A percentile compares a stretch with the other conserved stretches of the same genome.
Conservation (phyloP, 805 yeast genomes). For the Candida michaelii region DNA sequence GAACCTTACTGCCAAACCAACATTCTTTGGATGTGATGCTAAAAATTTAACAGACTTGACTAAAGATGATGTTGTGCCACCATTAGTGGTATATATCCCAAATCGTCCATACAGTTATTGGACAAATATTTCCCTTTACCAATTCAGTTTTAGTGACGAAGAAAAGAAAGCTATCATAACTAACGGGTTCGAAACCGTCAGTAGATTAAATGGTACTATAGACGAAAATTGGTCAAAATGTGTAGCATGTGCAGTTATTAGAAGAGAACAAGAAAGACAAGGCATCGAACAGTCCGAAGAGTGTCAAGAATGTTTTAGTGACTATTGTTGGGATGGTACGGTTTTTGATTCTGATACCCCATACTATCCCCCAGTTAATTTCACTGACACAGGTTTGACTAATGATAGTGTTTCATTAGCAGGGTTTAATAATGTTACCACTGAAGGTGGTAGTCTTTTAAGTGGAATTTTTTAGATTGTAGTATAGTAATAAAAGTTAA, state of each 20-base stretch:
- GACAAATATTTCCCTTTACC: constrained; percentile 34
- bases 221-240: constrained; percentile 39
- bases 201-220: constrained; percentile 34
- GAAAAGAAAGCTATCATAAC: constrained; percentile 37
- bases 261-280: constrained; percentile 41
- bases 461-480: not conserved
- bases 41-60: constrained; percentile 34
- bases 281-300: constrained; percentile 35
- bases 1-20: constrained; percentile 40
- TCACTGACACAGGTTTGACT: constrained; percentile 30
- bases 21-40: constrained; percentile 44
- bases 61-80: constrained; percentile 37
- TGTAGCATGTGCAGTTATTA: constrained; percentile 41
- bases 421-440: not conserved
- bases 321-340: constrained; percentile 43
- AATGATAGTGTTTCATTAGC: constrained; percentile 18
- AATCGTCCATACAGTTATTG: constrained; percentile 35
- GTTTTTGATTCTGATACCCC: constrained; percentile 11
- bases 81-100: constrained; percentile 39
- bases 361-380: constrained; percentile 26
- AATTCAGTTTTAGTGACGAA: constrained; percentile 32
- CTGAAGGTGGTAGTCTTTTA: not conserved
- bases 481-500: not conserved
- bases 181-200: constrained; percentile 37
- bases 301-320: constrained; percentile 35